Conservation (phyloP, 129 eudicot genomes). For the Escallonia rubra region DNA sequence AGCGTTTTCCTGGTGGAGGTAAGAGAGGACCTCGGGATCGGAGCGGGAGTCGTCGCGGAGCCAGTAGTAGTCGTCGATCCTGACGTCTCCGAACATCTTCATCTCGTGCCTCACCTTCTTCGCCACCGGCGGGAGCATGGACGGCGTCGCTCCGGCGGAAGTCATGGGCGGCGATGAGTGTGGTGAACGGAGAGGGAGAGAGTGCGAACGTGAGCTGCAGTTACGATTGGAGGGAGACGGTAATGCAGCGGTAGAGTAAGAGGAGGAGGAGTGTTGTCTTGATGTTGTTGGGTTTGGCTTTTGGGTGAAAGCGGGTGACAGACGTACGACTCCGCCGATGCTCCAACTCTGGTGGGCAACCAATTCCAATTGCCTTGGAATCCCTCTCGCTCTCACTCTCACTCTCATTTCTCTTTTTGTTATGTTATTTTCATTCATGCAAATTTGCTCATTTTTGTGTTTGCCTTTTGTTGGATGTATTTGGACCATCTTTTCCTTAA, state of each 20-base stretch:
- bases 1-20: slow-evolving; percentile 60
- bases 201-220: neutral
- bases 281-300: neutral
- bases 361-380: no score
- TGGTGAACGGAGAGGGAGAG: neutral
- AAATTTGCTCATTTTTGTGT: no score
- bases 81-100: slow-evolving; percentile 84
- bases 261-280: no score
- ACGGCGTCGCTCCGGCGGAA: slow-evolving; percentile 7
- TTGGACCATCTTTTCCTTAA: no score
- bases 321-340: no score
- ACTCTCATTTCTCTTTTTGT: no score
- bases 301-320: neutral
- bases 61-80: slow-evolving; percentile 88
- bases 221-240: neutral
- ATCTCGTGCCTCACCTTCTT: slow-evolving; percentile 68
- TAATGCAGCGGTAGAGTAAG: no score
- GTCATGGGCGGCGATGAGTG: neutral
- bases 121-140: slow-evolving; percentile 45
- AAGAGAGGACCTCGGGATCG: slow-evolving; percentile 44
- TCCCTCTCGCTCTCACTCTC: no score
- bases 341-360: no score
- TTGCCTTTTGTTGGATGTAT: no score
- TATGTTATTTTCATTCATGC: no score
- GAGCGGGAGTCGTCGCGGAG: slow-evolving; percentile 88